Percentiles rank a stretch among this genome's conserved stretches.
phyloP scores from a whole-genome alignment of 2,329 filamentous ascomycete species.

The Arthrobotrys musiformis region DNA sequence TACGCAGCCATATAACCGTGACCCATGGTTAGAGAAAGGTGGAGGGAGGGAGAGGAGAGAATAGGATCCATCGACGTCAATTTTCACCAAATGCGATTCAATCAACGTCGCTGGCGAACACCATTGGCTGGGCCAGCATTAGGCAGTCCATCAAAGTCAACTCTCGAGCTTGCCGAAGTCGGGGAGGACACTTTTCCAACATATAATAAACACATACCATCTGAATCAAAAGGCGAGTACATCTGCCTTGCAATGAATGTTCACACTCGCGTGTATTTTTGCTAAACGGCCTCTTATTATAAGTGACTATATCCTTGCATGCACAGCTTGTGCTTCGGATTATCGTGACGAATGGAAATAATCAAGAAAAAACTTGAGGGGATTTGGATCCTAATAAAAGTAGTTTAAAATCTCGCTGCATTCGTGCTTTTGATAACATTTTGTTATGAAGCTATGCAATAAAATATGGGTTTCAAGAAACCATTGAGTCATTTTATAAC shows the following conservation, averaged over 20 bases:
- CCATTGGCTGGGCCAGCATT: not conserved
- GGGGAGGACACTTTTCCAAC: not conserved
- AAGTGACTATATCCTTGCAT: constrained; percentile 24
- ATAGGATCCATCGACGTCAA: not conserved
- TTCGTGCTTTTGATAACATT: no score
- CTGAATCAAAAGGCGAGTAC: constrained; percentile 53
- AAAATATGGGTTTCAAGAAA: no score
- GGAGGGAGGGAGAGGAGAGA: not conserved
- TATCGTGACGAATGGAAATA: not conserved
- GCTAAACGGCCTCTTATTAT: constrained; percentile 42
- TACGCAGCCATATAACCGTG: not conserved
- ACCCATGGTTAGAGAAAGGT: not conserved
- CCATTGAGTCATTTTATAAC: no score
- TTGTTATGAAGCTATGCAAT: no score
- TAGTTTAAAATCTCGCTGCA: not conserved
- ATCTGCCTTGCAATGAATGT: constrained; percentile 49
- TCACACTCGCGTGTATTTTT: constrained; percentile 37
- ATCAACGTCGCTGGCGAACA: not conserved
- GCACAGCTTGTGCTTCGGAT: not conserved
- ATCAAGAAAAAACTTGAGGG: not conserved
- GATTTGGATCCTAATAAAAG: not conserved
- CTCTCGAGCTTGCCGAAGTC: not conserved
- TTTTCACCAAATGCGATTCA: constrained; percentile 1
- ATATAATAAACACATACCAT: constrained; percentile 32
- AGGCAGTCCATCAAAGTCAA: not conserved